Conservation (phyloP, 768 basidiomycete species). For the Tricholoma saponaceum region DNA sequence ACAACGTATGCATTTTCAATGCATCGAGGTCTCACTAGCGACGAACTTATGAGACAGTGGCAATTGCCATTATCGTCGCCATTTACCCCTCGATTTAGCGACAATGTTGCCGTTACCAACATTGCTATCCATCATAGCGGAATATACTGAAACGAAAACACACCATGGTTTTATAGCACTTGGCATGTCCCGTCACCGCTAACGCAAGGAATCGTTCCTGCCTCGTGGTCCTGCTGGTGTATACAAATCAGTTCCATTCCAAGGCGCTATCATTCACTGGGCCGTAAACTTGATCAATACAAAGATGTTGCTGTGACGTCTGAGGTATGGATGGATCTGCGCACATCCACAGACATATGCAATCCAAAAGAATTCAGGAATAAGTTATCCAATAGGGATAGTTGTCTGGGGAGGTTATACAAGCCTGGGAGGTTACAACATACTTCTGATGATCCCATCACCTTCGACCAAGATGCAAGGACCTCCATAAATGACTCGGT, state of each 20-base stretch:
- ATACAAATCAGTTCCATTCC: background rate
- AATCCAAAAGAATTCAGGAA: background rate
- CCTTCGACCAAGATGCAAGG: conserved; percentile 81
- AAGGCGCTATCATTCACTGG: background rate
- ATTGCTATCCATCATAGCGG: background rate
- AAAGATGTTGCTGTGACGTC: background rate
- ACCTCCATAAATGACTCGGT: conserved; percentile 75
- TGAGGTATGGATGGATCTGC: background rate
- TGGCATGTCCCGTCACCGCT: background rate
- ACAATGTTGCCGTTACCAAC: too few species aligned
- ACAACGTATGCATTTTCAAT: too few species aligned
- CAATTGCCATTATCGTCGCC: too few species aligned
- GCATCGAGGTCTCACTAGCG: too few species aligned
- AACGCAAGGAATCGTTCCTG: background rate
- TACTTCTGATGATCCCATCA: conserved; percentile 37
- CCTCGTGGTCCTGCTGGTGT: background rate
- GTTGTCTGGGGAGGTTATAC: background rate
- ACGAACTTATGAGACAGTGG: too few species aligned
- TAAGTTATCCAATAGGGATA: background rate
- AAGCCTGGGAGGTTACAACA: conserved; percentile 15
- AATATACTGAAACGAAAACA: background rate
- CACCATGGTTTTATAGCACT: background rate
- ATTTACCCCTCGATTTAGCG: too few species aligned
- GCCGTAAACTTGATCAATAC: background rate
- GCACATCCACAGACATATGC: background rate